A percentile compares a stretch with the other conserved stretches of the same genome.
phyloP scores from a whole-genome alignment of 2,329 filamentous ascomycete genomes.

The Tolypocladium guangdongense region DNA sequence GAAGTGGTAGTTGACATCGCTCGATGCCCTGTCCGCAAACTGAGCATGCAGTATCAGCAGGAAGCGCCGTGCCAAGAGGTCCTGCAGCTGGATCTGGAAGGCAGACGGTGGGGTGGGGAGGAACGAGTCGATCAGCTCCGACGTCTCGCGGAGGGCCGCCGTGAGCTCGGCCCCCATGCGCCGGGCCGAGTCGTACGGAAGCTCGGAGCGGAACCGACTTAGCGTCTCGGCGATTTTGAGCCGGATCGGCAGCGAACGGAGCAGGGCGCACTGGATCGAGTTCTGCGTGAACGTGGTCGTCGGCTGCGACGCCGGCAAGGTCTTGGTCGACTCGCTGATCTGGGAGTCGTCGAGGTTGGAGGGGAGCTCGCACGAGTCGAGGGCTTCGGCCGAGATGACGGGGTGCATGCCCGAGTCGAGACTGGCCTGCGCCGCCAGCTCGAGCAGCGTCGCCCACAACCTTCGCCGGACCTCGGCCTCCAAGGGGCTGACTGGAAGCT shows the following conservation, averaged over 20 bases:
- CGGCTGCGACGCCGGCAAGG: neutral
- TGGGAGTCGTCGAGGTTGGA: neutral
- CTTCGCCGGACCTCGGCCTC: neutral
- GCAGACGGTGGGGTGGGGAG: neutral
- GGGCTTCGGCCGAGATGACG: neutral
- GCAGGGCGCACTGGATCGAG: neutral
- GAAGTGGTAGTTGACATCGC: neutral
- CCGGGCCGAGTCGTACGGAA: neutral
- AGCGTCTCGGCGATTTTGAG: neutral
- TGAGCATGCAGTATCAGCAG: neutral
- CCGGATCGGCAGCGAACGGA: neutral
- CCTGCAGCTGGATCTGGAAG: neutral
- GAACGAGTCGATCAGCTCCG: neutral
- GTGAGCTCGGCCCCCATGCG: neutral
- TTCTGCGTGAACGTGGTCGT: neutral
- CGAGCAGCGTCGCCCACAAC: neutral
- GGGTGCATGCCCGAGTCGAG: neutral
- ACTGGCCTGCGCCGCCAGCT: neutral
- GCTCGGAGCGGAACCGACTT: neutral
- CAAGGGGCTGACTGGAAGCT: neutral
- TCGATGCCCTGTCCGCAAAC: neutral
- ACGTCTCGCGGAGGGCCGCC: neutral
- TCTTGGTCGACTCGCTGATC: neutral
- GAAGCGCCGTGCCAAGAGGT: neutral
- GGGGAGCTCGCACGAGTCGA: neutral